Conservation (phyloP, 1,284 basidiomycete genomes). For the Heterobasidion occidentale region DNA sequence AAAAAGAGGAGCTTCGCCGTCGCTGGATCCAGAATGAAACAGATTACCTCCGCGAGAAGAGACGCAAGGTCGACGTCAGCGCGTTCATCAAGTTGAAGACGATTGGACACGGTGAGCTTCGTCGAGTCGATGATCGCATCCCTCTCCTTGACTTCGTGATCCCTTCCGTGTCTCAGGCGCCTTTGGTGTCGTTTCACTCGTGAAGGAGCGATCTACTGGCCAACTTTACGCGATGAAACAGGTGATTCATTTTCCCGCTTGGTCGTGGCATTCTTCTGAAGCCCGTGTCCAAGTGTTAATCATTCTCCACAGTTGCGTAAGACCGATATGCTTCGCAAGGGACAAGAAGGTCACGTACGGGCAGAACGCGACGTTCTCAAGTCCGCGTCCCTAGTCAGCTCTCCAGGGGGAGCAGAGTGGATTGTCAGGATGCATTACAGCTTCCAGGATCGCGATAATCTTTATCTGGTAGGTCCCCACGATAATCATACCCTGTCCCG, state of each 20-base stretch:
- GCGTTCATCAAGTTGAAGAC: constrained; percentile 90
- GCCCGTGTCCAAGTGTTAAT: constrained; percentile 16
- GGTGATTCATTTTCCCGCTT: constrained; percentile 34
- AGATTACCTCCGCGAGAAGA: constrained; percentile 77
- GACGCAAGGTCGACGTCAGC: constrained; percentile 76
- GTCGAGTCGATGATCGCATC: background rate
- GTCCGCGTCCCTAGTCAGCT: constrained; percentile 66
- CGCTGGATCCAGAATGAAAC: constrained; percentile 87
- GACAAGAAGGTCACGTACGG: constrained; percentile 94
- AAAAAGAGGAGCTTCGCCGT: constrained; percentile 66
- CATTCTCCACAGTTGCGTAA: constrained; percentile 67
- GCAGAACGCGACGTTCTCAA: constrained; percentile 87
- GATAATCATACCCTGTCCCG: constrained; percentile 3
- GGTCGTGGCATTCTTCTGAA: constrained; percentile 10
- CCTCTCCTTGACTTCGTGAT: background rate
- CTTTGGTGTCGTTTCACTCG: constrained; percentile 93
- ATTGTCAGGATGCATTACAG: constrained; percentile 91
- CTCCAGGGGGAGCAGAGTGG: constrained; percentile 76
- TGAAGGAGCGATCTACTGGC: constrained; percentile 74
- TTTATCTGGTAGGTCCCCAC: constrained; percentile 73
- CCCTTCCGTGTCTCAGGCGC: constrained; percentile 49
- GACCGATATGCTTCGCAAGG: constrained; percentile 93
- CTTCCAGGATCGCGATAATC: constrained; percentile 86
- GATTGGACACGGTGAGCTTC: constrained; percentile 80
- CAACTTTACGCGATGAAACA: constrained; percentile 95